Percentiles rank a stretch among this genome's conserved stretches.
Evolutionary conservation across 164 flowering plant species (phyloP).

Genomic region (Euptelea pleiosperma): DNA sequence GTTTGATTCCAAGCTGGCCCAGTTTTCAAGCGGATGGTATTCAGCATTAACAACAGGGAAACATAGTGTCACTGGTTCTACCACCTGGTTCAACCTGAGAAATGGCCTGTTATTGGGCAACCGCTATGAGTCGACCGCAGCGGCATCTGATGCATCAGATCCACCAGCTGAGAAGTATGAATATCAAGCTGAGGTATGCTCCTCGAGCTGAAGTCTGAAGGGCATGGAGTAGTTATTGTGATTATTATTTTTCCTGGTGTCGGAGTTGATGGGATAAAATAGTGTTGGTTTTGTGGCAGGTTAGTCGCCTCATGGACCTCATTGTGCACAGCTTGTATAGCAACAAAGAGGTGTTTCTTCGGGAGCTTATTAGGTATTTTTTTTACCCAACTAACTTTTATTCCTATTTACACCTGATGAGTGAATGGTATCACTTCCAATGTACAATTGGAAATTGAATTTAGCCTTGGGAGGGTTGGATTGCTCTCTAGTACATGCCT

Average conservation of each 20-base stretch:
- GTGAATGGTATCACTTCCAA: too few relatives aligned
- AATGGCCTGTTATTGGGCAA: slow-evolving; percentile 28
- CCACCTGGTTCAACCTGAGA: slow-evolving; percentile 22
- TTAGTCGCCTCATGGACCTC: slow-evolving; percentile 97
- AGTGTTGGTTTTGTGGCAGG: slow-evolving; percentile 39
- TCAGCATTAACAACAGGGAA: slow-evolving; percentile 38
- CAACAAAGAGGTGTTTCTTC: slow-evolving; percentile 91
- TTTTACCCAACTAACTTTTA: not conserved
- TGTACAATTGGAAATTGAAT: too few relatives aligned
- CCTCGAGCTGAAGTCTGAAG: not conserved
- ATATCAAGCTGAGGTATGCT: slow-evolving; percentile 91
- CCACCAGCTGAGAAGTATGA: slow-evolving; percentile 73
- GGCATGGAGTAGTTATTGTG: not conserved
- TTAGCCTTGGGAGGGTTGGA: too few relatives aligned
- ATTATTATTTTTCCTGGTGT: not conserved
- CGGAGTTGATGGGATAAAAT: not conserved
- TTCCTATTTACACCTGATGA: too few relatives aligned
- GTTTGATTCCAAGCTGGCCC: slow-evolving; percentile 22
- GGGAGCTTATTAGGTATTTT: slow-evolving; percentile 82
- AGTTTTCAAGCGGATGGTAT: slow-evolving; percentile 34
- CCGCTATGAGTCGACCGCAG: slow-evolving; percentile 79
- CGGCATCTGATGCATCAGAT: slow-evolving; percentile 55
- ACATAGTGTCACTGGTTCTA: slow-evolving; percentile 4
- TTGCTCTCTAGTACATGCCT: too few relatives aligned
- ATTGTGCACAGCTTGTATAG: slow-evolving; percentile 92